Evolutionary conservation across 1,139 yeast species (phyloP).

Genomic region (Zygosaccharomyces sapae): DNA sequence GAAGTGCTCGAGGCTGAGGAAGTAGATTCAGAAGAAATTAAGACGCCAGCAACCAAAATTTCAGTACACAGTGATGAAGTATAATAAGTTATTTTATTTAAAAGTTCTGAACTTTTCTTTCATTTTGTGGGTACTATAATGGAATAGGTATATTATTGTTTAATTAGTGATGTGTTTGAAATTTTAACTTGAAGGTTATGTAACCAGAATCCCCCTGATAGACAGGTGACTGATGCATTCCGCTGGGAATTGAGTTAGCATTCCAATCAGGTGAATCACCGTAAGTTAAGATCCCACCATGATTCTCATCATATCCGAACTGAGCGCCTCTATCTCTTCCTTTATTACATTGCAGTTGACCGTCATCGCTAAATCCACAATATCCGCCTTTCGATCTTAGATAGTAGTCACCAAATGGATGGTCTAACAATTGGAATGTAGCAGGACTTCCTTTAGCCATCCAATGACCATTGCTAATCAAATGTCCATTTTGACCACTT

Average conservation of each 20-base stretch:
- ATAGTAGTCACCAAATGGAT: slow-evolving; percentile 69
- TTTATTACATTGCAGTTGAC: slow-evolving; percentile 38
- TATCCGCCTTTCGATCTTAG: slow-evolving; percentile 65
- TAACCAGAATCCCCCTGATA: slow-evolving; percentile 47
- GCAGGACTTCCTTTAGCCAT: slow-evolving; percentile 85
- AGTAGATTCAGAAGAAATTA: neutral
- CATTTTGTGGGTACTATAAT: too few relatives aligned
- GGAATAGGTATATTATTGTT: neutral
- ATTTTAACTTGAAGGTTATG: slow-evolving; percentile 42
- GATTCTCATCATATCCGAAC: slow-evolving; percentile 46
- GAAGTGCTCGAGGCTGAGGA: slow-evolving; percentile 10
- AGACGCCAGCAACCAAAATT: neutral
- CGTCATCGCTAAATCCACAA: slow-evolving; percentile 54
- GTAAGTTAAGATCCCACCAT: slow-evolving; percentile 48
- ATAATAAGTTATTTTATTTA: neutral
- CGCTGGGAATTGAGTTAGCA: slow-evolving; percentile 48
- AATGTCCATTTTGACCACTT: slow-evolving; percentile 60
- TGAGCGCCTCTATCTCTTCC: slow-evolving; percentile 46
- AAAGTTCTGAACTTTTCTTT: neutral
- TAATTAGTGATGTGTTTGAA: slow-evolving; percentile 20
- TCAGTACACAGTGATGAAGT: slow-evolving; percentile 1
- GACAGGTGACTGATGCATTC: slow-evolving; percentile 52
- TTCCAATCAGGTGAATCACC: slow-evolving; percentile 69
- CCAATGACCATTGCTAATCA: slow-evolving; percentile 84
- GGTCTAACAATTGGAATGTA: slow-evolving; percentile 51